phyloP scores from a whole-genome alignment of 768 basidiomycete genomes.

The Lyophyllum shimeji region DNA sequence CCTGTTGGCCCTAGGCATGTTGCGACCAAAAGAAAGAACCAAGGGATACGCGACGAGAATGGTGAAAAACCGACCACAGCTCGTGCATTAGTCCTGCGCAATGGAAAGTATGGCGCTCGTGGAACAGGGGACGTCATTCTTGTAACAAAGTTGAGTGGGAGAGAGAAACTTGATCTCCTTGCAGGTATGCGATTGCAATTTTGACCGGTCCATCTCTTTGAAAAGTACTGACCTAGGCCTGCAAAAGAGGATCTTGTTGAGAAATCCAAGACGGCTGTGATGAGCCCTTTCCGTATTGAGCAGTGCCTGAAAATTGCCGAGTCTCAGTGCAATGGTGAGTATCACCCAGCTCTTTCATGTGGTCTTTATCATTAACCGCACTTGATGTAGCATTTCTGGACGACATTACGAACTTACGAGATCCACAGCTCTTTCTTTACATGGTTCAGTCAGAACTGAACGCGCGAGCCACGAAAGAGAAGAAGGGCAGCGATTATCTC shows the following conservation, averaged over 20 bases:
- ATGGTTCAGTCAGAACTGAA: constrained; percentile 57
- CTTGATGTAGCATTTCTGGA: constrained; percentile 57
- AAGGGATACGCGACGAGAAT: constrained; percentile 45
- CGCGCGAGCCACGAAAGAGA: constrained; percentile 43
- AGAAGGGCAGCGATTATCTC: constrained; percentile 22
- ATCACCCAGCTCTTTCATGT: background rate
- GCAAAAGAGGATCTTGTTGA: constrained; percentile 64
- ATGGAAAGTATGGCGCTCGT: constrained; percentile 70
- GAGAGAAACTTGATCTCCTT: constrained; percentile 78
- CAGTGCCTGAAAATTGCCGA: constrained; percentile 67
- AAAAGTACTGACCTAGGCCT: constrained; percentile 2
- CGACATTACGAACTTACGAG: constrained; percentile 65
- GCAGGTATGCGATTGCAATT: constrained; percentile 50
- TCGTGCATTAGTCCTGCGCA: constrained; percentile 72
- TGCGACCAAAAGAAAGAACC: constrained; percentile 26
- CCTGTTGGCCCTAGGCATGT: constrained; percentile 56
- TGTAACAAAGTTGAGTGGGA: constrained; percentile 61
- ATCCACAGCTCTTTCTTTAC: constrained; percentile 60
- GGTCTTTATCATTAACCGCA: background rate
- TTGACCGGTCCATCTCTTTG: constrained; percentile 4
- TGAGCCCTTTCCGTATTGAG: constrained; percentile 64
- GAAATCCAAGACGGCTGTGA: constrained; percentile 55
- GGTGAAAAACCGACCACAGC: constrained; percentile 62
- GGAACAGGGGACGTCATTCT: constrained; percentile 69
- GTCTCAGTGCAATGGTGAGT: constrained; percentile 69